These are phyloP conservation scores for Phoma sp. DNA, from an alignment of 2,329 filamentous ascomycete genomes.

Conservation along the genomic window DNA sequence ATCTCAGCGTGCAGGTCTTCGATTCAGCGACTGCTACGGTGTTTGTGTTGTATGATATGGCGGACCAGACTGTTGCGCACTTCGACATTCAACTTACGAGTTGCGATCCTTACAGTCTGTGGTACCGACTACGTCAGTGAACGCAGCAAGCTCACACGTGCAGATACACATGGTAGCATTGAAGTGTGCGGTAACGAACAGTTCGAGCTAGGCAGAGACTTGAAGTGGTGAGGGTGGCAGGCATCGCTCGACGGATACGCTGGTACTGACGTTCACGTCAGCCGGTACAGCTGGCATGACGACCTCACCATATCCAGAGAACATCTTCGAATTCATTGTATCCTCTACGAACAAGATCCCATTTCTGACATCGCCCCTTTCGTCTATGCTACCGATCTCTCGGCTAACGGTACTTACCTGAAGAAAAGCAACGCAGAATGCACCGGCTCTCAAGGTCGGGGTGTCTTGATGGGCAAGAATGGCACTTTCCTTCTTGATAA, in stretches of 20 bases:
- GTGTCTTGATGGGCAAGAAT: slow-evolving; percentile 40
- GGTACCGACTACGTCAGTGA: neutral
- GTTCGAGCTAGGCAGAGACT: slow-evolving; percentile 45
- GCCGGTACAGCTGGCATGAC: slow-evolving; percentile 41
- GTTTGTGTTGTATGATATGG: slow-evolving; percentile 28
- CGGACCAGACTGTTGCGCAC: slow-evolving; percentile 33
- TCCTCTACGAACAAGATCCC: slow-evolving; percentile 52
- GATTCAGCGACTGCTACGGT: neutral
- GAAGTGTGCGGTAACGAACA: slow-evolving; percentile 45
- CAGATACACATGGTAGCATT: slow-evolving; percentile 36
- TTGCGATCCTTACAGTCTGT: slow-evolving; percentile 27
- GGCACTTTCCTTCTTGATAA: slow-evolving; percentile 52
- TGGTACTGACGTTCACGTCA: slow-evolving; percentile 12
- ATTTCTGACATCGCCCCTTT: slow-evolving; percentile 50
- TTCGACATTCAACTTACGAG: slow-evolving; percentile 32
- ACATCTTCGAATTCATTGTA: slow-evolving; percentile 56
- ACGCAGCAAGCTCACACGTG: slow-evolving; percentile 23
- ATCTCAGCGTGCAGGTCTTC: slow-evolving; percentile 1
- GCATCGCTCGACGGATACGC: neutral
- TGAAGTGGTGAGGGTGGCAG: slow-evolving; percentile 37
- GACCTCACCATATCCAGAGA: slow-evolving; percentile 51
- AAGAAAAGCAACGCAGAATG: slow-evolving; percentile 35
- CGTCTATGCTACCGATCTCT: slow-evolving; percentile 56
- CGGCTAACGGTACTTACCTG: slow-evolving; percentile 52
- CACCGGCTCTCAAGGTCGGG: slow-evolving; percentile 29